phyloP scores from a whole-genome alignment of 306 rosid genomes.

The Castanospermum australe region DNA sequence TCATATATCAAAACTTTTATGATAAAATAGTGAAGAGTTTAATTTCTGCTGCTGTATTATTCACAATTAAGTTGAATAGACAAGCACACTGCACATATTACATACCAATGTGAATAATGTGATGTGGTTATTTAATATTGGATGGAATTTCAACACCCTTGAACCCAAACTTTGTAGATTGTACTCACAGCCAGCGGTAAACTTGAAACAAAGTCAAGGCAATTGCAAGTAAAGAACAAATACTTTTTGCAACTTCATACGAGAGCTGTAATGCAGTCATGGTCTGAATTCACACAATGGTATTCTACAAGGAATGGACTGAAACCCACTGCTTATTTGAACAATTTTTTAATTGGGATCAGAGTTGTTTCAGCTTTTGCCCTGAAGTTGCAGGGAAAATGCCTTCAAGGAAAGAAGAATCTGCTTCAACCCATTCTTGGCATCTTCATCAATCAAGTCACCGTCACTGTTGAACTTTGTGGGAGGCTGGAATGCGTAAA shows the following conservation, averaged over 20 bases:
- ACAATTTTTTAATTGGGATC: not conserved
- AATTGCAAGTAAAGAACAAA: no score
- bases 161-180: no score
- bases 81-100: no score
- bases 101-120: no score
- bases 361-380: not conserved
- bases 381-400: conserved; percentile 36
- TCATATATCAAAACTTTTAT: no score
- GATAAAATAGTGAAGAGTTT: no score
- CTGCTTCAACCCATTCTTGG: conserved; percentile 33
- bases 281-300: not conserved
- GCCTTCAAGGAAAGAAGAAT: conserved; percentile 44
- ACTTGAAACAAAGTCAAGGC: no score
- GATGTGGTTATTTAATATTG: not conserved
- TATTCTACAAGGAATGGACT: no score
- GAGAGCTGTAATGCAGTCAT: not conserved
- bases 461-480: conserved; percentile 44
- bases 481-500: conserved; percentile 63
- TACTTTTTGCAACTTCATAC: not conserved
- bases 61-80: no score
- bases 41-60: no score
- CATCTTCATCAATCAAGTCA: conserved; percentile 39
- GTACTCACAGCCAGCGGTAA: no score
- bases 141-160: not conserved
- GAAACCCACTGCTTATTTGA: not conserved